Percentiles rank a stretch among this genome's conserved stretches.
phyloP scores from a whole-genome alignment of 1,284 basidiomycete genomes.

The Ceratobasidium sp. region DNA sequence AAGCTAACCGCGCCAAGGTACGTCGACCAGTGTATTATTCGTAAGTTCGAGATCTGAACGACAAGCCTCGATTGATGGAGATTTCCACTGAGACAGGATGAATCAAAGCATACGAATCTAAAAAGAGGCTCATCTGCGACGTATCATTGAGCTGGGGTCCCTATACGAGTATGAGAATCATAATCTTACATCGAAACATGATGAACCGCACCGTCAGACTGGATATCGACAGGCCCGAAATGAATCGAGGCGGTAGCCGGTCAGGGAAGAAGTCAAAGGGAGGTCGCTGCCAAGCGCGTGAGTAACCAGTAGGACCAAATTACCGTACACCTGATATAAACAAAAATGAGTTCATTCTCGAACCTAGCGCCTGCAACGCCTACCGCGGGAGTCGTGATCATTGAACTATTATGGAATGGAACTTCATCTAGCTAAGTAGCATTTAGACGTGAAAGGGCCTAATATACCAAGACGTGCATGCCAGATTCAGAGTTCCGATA shows the following conservation, averaged over 20 bases:
- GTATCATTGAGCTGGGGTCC: not conserved
- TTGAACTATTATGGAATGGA: too few relatives aligned
- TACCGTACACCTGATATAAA: too few relatives aligned
- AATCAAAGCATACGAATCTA: not conserved
- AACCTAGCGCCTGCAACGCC: too few relatives aligned
- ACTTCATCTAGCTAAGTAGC: too few relatives aligned
- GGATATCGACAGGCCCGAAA: not conserved
- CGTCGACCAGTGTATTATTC: slow-evolving; percentile 9
- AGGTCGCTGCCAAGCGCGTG: not conserved
- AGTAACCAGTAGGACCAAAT: not conserved
- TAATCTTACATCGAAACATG: not conserved
- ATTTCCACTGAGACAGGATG: not conserved
- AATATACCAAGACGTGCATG: too few relatives aligned
- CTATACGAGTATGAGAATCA: not conserved
- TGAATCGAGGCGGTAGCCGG: not conserved
- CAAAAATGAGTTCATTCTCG: too few relatives aligned
- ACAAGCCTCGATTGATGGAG: not conserved
- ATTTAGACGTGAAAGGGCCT: too few relatives aligned
- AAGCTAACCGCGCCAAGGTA: not conserved
- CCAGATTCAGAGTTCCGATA: too few relatives aligned
- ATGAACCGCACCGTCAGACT: not conserved
- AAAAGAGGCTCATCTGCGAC: slow-evolving; percentile 5
- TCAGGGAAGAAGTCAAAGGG: not conserved
- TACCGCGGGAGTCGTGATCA: too few relatives aligned
- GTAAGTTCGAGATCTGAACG: not conserved